Evolutionary conservation across 1,284 basidiomycete species (phyloP), one percentile per base, ranked within the genome.

Genomic region (Inonotus hispidus): DNA sequence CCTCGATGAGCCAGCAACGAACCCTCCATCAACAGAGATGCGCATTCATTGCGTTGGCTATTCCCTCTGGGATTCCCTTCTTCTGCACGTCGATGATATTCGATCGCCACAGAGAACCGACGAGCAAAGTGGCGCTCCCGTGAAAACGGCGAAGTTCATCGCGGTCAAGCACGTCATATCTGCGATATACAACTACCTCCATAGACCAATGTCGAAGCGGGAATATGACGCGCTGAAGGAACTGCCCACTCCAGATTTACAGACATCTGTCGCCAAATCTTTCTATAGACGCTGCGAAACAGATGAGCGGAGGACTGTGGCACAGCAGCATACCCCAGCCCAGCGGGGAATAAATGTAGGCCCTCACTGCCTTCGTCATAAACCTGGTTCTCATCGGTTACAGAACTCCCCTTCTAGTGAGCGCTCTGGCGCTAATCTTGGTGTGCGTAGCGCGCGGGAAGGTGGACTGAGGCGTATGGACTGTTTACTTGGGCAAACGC

Each of bases 391-490:
- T 53, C 43, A 46, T 47, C 59, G 55, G 29, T 6, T 50, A 19
- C 58, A 59, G 25, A 27, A 14, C 13, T 50, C 53, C 23, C 43
- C 50, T 50, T 32, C 49, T n/a, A 53, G 50, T 14, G 45, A 29
- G 7, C 23, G 43, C 19, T 32, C 43, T 32, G 32, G 35, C 46
- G 35, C 50, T n/a, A 41, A 43, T 27, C 39, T 54, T 19, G 43
- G 53, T 29, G 46, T 53, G n/a, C 11, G 23, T 11, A 55, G 29
- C 32, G 35, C 50, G 19, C 59, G 50, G 23, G 29, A 53, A 41
- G 53, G 55, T 10, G 58, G 58, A 8, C 25, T 64, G 54, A 61
- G 38, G 25, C 63, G 63, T 29, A 8, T 64, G 14, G 63, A 64
- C 45, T 61, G 45, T 37, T 39, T 64, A n/a, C 53, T 60, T 11